Percentiles rank a stretch among this genome's conserved stretches.
phyloP scores from a whole-genome alignment of 2,329 filamentous ascomycete genomes.

The Magnaporthales sp. region DNA sequence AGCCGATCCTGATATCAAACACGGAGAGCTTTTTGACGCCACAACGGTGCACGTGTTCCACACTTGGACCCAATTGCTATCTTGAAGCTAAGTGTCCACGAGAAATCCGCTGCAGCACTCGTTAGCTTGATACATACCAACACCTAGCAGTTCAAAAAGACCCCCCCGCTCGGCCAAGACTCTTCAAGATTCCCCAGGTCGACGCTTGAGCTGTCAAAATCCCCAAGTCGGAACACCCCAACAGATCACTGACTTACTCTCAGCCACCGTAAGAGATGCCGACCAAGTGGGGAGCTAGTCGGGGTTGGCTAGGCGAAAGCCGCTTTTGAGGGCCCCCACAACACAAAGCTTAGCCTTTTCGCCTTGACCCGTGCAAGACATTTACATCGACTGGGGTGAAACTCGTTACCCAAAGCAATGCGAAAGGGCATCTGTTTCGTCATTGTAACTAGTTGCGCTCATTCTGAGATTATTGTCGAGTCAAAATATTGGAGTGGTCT shows the following conservation, averaged over 20 bases:
- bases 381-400: neutral
- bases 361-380: neutral
- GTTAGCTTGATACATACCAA: neutral
- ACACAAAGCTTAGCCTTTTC: neutral
- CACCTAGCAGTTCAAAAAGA: neutral
- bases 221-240: neutral
- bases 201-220: neutral
- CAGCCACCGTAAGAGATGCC: neutral
- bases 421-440: no score
- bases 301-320: neutral
- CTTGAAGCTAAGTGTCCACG: no score
- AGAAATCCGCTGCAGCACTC: no score
- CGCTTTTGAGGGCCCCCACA: neutral
- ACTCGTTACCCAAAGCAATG: neutral
- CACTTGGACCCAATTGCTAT: no score
- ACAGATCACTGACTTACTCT: no score
- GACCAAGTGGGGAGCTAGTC: neutral
- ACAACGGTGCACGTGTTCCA: no score
- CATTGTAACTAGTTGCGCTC: neutral
- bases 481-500: no score
- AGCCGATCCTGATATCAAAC: no score
- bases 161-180: neutral
- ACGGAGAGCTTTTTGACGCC: no score
- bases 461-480: no score
- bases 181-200: neutral